A percentile compares a stretch with the other conserved stretches of the same genome.
Evolutionary conservation across 148 eudicot species (phyloP).

Genomic region (Agrostemma githago): DNA sequence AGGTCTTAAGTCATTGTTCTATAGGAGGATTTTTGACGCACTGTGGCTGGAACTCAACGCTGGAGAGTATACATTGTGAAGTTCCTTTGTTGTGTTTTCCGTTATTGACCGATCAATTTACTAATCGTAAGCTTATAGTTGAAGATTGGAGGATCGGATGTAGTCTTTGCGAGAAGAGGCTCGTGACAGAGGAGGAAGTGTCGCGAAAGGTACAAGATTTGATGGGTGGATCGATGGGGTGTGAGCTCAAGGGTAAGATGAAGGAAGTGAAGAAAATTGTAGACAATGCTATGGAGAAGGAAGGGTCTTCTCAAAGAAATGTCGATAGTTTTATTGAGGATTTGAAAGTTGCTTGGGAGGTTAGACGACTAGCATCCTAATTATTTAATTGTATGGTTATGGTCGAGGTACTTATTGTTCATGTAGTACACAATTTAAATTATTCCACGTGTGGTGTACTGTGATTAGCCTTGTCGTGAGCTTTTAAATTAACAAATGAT

Average conservation of each 20-base stretch:
- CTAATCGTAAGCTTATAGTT: slow-evolving; percentile 20
- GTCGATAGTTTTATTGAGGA: slow-evolving; percentile 19
- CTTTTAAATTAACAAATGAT: too few species aligned
- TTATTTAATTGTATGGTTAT: too few species aligned
- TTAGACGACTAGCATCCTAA: too few species aligned
- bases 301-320: slow-evolving; percentile 20
- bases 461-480: too few species aligned
- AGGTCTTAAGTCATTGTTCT: slow-evolving; percentile 15
- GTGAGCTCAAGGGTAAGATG: slow-evolving; percentile 9
- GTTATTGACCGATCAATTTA: slow-evolving; percentile 26
- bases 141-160: slow-evolving; percentile 28
- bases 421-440: too few species aligned
- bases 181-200: slow-evolving; percentile 17
- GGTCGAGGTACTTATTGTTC: too few species aligned
- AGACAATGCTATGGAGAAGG: background rate
- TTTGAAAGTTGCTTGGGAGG: background rate
- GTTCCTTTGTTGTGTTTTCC: slow-evolving; percentile 24
- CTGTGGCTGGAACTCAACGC: slow-evolving; percentile 30
- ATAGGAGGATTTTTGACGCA: slow-evolving; percentile 29
- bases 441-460: too few species aligned
- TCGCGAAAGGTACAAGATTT: background rate
- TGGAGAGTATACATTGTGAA: slow-evolving; percentile 20
- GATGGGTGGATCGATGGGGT: background rate
- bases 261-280: slow-evolving; percentile 3
- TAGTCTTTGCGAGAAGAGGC: slow-evolving; percentile 17